Conservation (phyloP, 495 filamentous ascomycete species). For the Talaromyces liani region DNA sequence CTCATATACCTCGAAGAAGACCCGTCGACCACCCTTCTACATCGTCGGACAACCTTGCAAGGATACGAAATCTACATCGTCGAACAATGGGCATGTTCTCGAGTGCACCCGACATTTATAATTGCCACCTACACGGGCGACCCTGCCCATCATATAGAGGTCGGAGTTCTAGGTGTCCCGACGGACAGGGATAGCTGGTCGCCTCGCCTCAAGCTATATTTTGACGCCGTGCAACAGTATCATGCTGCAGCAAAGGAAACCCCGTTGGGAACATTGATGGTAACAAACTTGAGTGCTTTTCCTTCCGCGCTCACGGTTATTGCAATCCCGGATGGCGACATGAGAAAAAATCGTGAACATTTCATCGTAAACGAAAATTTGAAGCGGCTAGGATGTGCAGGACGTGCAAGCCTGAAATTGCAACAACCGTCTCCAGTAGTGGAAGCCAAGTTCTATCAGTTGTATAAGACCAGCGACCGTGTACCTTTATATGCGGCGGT, state of each 20-base stretch:
- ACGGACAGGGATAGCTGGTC: slow-evolving; percentile 78
- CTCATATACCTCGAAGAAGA: slow-evolving; percentile 89
- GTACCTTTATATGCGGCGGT: slow-evolving; percentile 71
- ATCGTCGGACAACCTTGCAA: slow-evolving; percentile 56
- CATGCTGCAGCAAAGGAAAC: slow-evolving; percentile 81
- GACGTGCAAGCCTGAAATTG: slow-evolving; percentile 76
- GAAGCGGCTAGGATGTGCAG: slow-evolving; percentile 87
- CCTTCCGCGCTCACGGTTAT: slow-evolving; percentile 87
- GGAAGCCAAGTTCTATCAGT: slow-evolving; percentile 82
- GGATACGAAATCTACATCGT: slow-evolving; percentile 95
- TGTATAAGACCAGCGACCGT: slow-evolving; percentile 80
- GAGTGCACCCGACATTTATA: slow-evolving; percentile 80
- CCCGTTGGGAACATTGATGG: slow-evolving; percentile 75
- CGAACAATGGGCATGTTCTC: slow-evolving; percentile 96
- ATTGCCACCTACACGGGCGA: slow-evolving; percentile 94
- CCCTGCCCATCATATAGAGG: slow-evolving; percentile 63
- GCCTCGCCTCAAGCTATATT: slow-evolving; percentile 68
- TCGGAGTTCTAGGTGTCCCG: slow-evolving; percentile 78
- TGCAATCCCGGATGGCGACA: slow-evolving; percentile 76
- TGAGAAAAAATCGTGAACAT: slow-evolving; percentile 68
- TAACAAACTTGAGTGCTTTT: slow-evolving; percentile 86
- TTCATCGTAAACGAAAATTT: slow-evolving; percentile 95
- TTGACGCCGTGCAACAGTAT: slow-evolving; percentile 74
- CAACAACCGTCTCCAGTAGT: slow-evolving; percentile 69
- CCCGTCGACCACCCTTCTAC: slow-evolving; percentile 63